Evolutionary conservation across 768 basidiomycete species (phyloP), one percentile per base, ranked within the genome.

Genomic region (Rhizopogon roseolus): DNA sequence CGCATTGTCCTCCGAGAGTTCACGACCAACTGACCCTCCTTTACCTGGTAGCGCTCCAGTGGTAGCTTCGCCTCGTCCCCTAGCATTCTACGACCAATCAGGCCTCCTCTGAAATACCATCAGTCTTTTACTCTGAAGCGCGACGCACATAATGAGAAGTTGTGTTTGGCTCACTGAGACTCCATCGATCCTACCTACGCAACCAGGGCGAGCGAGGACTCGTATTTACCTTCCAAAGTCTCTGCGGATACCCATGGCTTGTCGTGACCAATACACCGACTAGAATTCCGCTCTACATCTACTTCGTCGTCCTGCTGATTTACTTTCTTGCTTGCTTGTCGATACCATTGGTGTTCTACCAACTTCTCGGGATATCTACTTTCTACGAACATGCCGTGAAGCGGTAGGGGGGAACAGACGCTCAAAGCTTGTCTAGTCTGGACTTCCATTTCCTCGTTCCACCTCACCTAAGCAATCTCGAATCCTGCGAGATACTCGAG

Each of bases 131-230:
- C 43, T 64, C 50, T 2, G 62, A 54, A 25, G 56, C 56, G 39
- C 62, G 62, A 14, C 61, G 58, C 22, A 22, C 22, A 22, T 10
- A 54, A 57, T 1, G 73, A 77, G 37, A 73, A 71, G 29, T 64
- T 82, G 14, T 71, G 74, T 4, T 61, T 60, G 13, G 77, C 76
- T 10, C 72, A 73, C 25, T 81, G 80, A 2, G 71, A 76, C 50
- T 68, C 73, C 6, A 71, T 75, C 1, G 62, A 62, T 6, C 59
- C 67, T 2, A 62, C 69, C 0, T 75, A 73, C 51, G 46, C 57
- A 39, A 42, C 43, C 4, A 70, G 66, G 66, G 49, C 60, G 64
- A 9, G 65, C 66, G 14, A 62, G 57, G 45, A 11, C 40, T 61
- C 64, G 56, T 17, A 51, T 58, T 2, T 14, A 9, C 25, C 34